phyloP scores from a whole-genome alignment of 1,139 yeast genomes.

The Yamadazyma atlantica region DNA sequence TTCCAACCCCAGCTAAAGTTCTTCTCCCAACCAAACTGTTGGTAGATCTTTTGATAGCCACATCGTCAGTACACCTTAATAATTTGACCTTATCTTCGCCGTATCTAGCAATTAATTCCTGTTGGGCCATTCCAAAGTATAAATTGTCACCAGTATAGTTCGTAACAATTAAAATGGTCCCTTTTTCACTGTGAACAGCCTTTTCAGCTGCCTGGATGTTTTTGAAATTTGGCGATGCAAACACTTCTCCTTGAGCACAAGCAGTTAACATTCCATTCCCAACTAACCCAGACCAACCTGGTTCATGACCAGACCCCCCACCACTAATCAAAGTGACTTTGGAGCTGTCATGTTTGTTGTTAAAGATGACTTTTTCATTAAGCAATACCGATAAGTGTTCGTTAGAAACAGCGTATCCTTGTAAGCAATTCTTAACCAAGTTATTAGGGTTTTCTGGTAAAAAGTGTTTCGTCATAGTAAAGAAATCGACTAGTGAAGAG shows the following conservation, averaged over 20 bases:
- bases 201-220: slow-evolving; percentile 40
- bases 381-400: slow-evolving; percentile 22
- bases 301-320: slow-evolving; percentile 47
- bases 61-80: slow-evolving; percentile 41
- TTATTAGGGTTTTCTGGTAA: slow-evolving; percentile 19
- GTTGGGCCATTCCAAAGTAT: slow-evolving; percentile 36
- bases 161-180: slow-evolving; percentile 23
- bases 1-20: slow-evolving; percentile 47
- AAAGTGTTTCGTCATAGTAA: slow-evolving; percentile 20
- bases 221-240: slow-evolving; percentile 45
- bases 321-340: slow-evolving; percentile 29
- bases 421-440: slow-evolving; percentile 20
- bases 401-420: slow-evolving; percentile 18
- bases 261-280: slow-evolving; percentile 46
- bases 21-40: slow-evolving; percentile 50
- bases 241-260: slow-evolving; percentile 46
- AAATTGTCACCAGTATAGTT: slow-evolving; percentile 36
- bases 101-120: slow-evolving; percentile 26
- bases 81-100: slow-evolving; percentile 21
- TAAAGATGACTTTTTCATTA: slow-evolving; percentile 35
- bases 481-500: not conserved
- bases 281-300: slow-evolving; percentile 46
- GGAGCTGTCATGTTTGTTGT: slow-evolving; percentile 23
- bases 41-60: slow-evolving; percentile 43
- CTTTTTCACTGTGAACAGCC: slow-evolving; percentile 22